Conservation (phyloP, 164 flowering plant genomes). For the Berberis thunbergii region DNA sequence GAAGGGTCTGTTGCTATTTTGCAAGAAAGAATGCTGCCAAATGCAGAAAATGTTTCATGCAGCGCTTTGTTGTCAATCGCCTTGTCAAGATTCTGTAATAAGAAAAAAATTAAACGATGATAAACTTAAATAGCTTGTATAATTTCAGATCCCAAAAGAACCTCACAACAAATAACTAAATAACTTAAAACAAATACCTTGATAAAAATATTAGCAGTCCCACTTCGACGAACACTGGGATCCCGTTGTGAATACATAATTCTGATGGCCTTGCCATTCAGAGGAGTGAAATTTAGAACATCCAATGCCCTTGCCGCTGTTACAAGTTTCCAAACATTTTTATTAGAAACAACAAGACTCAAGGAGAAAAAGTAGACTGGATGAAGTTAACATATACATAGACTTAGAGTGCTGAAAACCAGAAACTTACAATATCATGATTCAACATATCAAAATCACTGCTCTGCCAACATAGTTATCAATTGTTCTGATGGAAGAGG, state of each 20-base stretch:
- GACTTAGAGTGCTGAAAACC: too few species aligned
- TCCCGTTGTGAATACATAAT: constrained; percentile 79
- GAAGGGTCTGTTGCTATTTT: constrained; percentile 53
- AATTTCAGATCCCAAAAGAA: not conserved
- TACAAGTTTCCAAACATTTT: not conserved
- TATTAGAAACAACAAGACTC: not conserved
- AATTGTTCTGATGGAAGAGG: too few species aligned
- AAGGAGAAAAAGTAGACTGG: not conserved
- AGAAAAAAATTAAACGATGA: not conserved
- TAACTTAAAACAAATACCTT: constrained; percentile 29
- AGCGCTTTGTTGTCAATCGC: constrained; percentile 67
- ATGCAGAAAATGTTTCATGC: constrained; percentile 63
- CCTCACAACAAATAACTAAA: not conserved
- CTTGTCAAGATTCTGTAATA: constrained; percentile 60
- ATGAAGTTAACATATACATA: not conserved
- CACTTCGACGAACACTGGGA: constrained; percentile 68
- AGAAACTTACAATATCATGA: too few species aligned
- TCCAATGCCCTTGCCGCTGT: constrained; percentile 72
- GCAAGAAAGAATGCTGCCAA: constrained; percentile 65
- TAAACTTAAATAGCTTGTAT: not conserved
- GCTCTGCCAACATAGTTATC: too few species aligned
- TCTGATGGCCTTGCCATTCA: constrained; percentile 55
- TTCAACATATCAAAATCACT: too few species aligned
- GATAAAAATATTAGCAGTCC: constrained; percentile 61
- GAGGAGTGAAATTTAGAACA: constrained; percentile 49